Base-by-base conservation (phyloP, 352 stramenopile species). In the Phytophthora pseudosyringae region DNA sequence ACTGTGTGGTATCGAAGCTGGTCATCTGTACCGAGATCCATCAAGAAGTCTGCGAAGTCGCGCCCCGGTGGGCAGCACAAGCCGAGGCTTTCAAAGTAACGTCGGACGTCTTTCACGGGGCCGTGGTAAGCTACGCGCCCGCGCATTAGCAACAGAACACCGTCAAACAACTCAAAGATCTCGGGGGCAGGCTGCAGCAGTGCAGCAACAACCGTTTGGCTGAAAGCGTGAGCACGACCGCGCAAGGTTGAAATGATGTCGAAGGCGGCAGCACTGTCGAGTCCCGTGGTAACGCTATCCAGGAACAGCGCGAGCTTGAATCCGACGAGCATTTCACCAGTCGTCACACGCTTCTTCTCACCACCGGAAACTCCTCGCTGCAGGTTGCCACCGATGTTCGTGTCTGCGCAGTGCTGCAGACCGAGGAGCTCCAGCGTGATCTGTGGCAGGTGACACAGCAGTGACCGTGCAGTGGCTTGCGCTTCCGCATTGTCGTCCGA, bases 321-420 rank as follows among this genome's bases (percentile, higher is more conserved):
- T 0, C 86, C 94, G 1, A 97, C 70, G 9, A 97, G 60, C 69
- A 97, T 92, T 56, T 91, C 90, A 16, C 83, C 88, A 43, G 89
- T 94, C 32, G 93, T 97, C 6, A 97, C 80, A 28, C 92, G 77
- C 67, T 97, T 98, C 36, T 82, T 86, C 71, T 98, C 92, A 15
- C 92, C 92, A 36, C 92, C 92, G 8, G 75, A 92, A n/a, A 97
- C 75, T 0, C 80, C 81, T 15, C 79, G 76, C 15, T 81, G 51
- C 59, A 89, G 66, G 5, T 59, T 54, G n/a, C 79, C 73, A 7
- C 81, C 81, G 35, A 90, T 76, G 49, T 71, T 71, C 2, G 83
- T 90, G 16, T 83, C 51, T 15, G 54, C 40, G 54, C 71, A 82
- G 12, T 90, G 59, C 13, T 76, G 57, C 8, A 90, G 61, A 5